These are phyloP conservation scores for Begonia fuchsioides DNA, from an alignment of 306 rosid genomes.

Conservation along the genomic window DNA sequence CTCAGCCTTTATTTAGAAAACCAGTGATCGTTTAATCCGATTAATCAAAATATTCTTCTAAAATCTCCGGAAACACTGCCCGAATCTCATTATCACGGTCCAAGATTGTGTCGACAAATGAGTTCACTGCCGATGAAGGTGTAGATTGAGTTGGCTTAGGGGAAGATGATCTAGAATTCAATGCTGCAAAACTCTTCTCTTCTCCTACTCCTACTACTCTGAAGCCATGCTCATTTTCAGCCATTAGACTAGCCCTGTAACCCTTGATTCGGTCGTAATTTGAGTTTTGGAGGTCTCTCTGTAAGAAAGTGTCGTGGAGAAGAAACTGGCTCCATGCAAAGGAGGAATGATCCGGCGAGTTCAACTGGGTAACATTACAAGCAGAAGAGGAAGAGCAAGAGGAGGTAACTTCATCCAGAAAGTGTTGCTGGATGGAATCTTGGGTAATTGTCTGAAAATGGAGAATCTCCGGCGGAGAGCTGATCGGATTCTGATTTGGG, in stretches of 20 bases:
- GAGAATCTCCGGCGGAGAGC: slow-evolving; percentile 4
- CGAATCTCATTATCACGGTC: slow-evolving; percentile 58
- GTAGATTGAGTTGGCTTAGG: slow-evolving; percentile 17
- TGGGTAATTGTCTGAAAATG: slow-evolving; percentile 23
- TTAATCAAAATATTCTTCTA: slow-evolving; percentile 52
- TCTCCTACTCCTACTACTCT: too few relatives aligned
- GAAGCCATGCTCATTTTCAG: too few relatives aligned
- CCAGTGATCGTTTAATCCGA: too few relatives aligned
- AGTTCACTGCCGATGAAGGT: slow-evolving; percentile 24
- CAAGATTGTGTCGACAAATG: slow-evolving; percentile 70
- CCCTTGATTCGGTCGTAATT: slow-evolving; percentile 8
- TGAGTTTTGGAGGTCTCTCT: slow-evolving; percentile 20
- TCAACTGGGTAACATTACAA: slow-evolving; percentile 25
- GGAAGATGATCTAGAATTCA: slow-evolving; percentile 17
- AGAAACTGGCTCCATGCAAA: slow-evolving; percentile 54
- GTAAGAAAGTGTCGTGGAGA: slow-evolving; percentile 26
- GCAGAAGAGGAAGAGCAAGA: slow-evolving; percentile 64
- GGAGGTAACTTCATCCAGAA: slow-evolving; percentile 48
- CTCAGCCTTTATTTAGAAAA: not conserved
- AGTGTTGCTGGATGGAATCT: slow-evolving; percentile 25
- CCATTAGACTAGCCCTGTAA: too few relatives aligned
- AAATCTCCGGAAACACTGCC: slow-evolving; percentile 57
- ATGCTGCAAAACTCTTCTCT: slow-evolving; percentile 2
- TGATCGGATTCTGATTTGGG: slow-evolving; percentile 11
- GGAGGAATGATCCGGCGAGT: slow-evolving; percentile 29